Base-by-base conservation (phyloP, 2,329 filamentous ascomycete species). In the Triangularia verruculosa region DNA sequence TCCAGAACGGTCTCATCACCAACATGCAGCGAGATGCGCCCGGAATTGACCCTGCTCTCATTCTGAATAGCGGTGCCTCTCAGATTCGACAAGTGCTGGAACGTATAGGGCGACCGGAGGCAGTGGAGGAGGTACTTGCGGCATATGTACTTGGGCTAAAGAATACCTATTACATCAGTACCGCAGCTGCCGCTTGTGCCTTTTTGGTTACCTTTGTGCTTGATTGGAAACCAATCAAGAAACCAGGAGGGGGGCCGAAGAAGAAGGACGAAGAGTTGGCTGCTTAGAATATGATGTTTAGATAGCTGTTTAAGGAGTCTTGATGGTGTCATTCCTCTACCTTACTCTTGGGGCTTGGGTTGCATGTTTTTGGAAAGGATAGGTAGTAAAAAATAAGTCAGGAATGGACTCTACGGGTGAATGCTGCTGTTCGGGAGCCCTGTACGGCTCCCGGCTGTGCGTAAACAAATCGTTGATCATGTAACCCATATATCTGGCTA, bases 1-100 rank as follows among this genome's bases (percentile, higher is more conserved):
- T 91, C 77, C 83, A 86, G 66, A 89, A 90, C 70, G 84, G 82
- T 0, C 77, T 91, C n/a, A 76, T 86, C 54, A 73, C 79, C 3
- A 78, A 83, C 34, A 77, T 92, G 3, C 67, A 71, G n/a, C 64
- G 70, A 2, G 72, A 78, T 64, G 76, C 79, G 15, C 78, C 81
- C 1, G 74, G 75, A n/a, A 71, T 86, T 20, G 75, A 83, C 43
- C 75, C 81, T 0, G 70, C 71, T 4, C 70, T 80, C 58, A 82
- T 86, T 67, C 79, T 85, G 70, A 78, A 83, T 70, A 80, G 77
- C 57, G 84, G 84, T 59, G 83, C 83, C 9, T 81, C 80, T 2
- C 75, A 84, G 70, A 79, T 85, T 24, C 73, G 77, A 32, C 62
- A 75, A 27, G 78, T 84, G 20, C 27, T 43, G 28, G 62, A 71